Base-by-base conservation (phyloP, 345 rosid genomes). In the Lagerstroemia speciosa region DNA sequence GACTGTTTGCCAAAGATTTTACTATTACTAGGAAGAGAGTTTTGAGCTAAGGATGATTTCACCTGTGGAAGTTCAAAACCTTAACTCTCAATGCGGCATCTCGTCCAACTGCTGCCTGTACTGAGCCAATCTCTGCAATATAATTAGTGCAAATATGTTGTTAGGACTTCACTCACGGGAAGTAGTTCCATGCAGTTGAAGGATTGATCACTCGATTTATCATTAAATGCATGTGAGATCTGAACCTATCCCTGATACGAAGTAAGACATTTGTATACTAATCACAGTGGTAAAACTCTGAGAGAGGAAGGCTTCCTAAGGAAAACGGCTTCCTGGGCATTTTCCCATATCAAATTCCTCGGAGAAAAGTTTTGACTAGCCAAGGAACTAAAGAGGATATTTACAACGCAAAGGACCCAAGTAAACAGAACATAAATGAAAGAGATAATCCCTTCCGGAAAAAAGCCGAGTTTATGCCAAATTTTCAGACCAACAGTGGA, bases 61-160 rank as follows among this genome's bases (percentile, higher is more conserved):
- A 24, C 60, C 29, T 19, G 24, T 20, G 65, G 30, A 30, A 24
- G 14, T 36, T 67, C 37, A 0, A 67, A 43, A 32, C 0, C 2
- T 5, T 26, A 41, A 40, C 30, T 17, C 22, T 57, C 75, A 87
- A 71, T 86, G 77, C 78, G 82, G 46, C 89, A 53, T 86, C 57
- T 90, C 97, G 60, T 93, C 98, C 67, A 93, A 74, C 75, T 85
- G 87, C 83, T 91, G 96, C 83, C 92, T 86, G 81, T 93, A 91
- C 68, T 79, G 90, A 71, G 97, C 97, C 78, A 91, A 80, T 48
- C 77, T 68, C 96, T 93, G 87, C 77, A 79, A 12, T 60, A 45
- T 58, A 70, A 45, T 66, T 67, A 45, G n/a, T 24, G 43, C n/a
- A 5, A 71, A 26, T 26, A 65, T 68, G n/a, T 10, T 43, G n/a